phyloP scores from a whole-genome alignment of 2,329 filamentous ascomycete genomes.

The Aureobasidium mangrovei region DNA sequence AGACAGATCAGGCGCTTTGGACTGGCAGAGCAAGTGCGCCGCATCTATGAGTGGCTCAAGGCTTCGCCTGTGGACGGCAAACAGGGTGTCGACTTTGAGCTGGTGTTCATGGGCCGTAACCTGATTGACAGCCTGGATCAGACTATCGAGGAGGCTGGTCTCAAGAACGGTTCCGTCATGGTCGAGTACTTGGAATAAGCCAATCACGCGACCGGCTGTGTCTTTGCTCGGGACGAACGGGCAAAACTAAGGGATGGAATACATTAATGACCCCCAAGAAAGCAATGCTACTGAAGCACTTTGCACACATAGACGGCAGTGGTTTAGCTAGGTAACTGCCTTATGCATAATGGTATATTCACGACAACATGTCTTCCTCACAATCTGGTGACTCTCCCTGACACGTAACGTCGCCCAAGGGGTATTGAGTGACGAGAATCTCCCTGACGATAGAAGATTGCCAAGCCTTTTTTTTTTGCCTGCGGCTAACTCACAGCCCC shows the following conservation, averaged over 20 bases:
- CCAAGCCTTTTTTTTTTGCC: too few species aligned
- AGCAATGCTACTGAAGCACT: not conserved
- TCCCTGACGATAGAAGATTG: too few species aligned
- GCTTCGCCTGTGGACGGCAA: constrained; percentile 75
- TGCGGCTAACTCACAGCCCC: too few species aligned
- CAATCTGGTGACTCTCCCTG: too few species aligned
- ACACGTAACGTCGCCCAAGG: too few species aligned
- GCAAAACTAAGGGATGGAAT: too few species aligned
- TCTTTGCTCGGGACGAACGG: not conserved
- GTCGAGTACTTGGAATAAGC: constrained; percentile 57
- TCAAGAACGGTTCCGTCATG: constrained; percentile 94
- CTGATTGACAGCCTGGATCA: constrained; percentile 63
- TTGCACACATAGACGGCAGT: not conserved
- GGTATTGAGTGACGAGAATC: too few species aligned
- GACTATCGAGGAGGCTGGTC: constrained; percentile 68
- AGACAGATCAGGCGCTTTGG: constrained; percentile 81
- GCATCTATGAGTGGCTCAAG: constrained; percentile 96
- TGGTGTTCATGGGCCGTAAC: constrained; percentile 82
- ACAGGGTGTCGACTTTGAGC: constrained; percentile 69
- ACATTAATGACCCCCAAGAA: not conserved
- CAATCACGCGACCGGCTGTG: not conserved
- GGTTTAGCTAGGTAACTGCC: not conserved
- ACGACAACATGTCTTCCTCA: not conserved
- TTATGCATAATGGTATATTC: constrained; percentile 4
- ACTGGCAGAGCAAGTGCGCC: constrained; percentile 64